These are phyloP conservation scores for Ophiocordyceps unilateralis DNA, from an alignment of 2,329 filamentous ascomycete genomes.

Conservation along the genomic window DNA sequence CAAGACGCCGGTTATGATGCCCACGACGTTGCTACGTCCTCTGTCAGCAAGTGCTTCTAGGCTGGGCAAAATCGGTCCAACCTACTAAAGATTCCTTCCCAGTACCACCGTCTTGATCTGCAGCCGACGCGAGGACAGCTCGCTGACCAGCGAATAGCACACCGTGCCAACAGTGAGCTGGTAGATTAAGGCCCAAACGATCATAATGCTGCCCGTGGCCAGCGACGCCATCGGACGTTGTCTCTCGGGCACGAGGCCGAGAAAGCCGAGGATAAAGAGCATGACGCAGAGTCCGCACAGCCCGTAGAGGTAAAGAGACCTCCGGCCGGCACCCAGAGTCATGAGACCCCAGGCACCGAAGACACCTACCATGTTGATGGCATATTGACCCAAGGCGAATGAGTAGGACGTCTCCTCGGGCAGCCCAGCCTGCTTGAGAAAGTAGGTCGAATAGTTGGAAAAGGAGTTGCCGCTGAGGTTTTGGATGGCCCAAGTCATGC, in stretches of 20 bases:
- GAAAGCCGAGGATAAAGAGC: slow-evolving; percentile 71
- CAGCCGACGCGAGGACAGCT: slow-evolving; percentile 65
- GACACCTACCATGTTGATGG: slow-evolving; percentile 63
- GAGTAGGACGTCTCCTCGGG: slow-evolving; percentile 33
- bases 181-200: slow-evolving; percentile 67
- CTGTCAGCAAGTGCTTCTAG: neutral
- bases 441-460: slow-evolving; percentile 49
- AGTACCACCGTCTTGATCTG: slow-evolving; percentile 87
- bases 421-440: slow-evolving; percentile 42
- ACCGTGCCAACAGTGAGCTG: slow-evolving; percentile 80
- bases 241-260: slow-evolving; percentile 50
- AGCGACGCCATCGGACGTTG: slow-evolving; percentile 46
- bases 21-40: slow-evolving; percentile 50
- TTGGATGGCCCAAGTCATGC: slow-evolving; percentile 47
- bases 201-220: slow-evolving; percentile 73
- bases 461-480: slow-evolving; percentile 47
- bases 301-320: slow-evolving; percentile 60
- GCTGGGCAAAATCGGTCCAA: slow-evolving; percentile 2
- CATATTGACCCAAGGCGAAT: slow-evolving; percentile 47
- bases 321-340: slow-evolving; percentile 55
- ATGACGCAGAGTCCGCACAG: slow-evolving; percentile 56
- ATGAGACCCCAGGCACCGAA: slow-evolving; percentile 72
- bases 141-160: slow-evolving; percentile 74
- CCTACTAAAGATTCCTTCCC: slow-evolving; percentile 57
- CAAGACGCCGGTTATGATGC: slow-evolving; percentile 64